Percentiles rank a stretch among this genome's conserved stretches.
These are phyloP conservation scores for Coprinopsis strossmayeri DNA, from an alignment of 768 basidiomycete genomes.

Conservation along the genomic window DNA sequence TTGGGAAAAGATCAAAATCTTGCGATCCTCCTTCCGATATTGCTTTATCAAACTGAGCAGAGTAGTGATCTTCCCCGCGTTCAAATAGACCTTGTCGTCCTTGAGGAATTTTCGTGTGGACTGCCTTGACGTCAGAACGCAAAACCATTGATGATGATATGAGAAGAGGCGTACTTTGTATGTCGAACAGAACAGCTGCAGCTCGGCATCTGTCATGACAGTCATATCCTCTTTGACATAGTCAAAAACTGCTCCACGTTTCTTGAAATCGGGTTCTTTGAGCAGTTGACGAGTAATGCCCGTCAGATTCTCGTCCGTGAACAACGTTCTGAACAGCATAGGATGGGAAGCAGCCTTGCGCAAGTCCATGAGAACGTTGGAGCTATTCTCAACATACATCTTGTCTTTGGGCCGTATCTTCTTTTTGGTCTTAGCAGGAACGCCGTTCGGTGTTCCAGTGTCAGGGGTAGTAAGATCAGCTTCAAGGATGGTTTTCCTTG, in stretches of 20 bases:
- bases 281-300: conserved; percentile 76
- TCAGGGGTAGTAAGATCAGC: conserved; percentile 18
- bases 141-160: not conserved
- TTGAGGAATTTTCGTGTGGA: conserved; percentile 72
- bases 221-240: conserved; percentile 96
- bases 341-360: conserved; percentile 96
- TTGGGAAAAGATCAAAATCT: conserved; percentile 93
- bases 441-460: conserved; percentile 16
- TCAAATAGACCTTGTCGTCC: conserved; percentile 66
- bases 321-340: conserved; percentile 86
- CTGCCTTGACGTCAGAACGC: conserved; percentile 23
- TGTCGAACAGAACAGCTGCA: conserved; percentile 77
- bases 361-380: conserved; percentile 95
- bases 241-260: conserved; percentile 70
- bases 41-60: conserved; percentile 65
- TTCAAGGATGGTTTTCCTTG: conserved; percentile 73
- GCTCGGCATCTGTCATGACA: conserved; percentile 96
- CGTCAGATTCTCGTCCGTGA: conserved; percentile 68
- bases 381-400: conserved; percentile 70
- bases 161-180: conserved; percentile 66
- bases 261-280: conserved; percentile 90
- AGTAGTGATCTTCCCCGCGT: conserved; percentile 82
- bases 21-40: conserved; percentile 63
- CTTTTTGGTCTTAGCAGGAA: conserved; percentile 36
- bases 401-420: conserved; percentile 52